phyloP scores from a whole-genome alignment of 495 filamentous ascomycete genomes.

The Delitschia confertaspora region DNA sequence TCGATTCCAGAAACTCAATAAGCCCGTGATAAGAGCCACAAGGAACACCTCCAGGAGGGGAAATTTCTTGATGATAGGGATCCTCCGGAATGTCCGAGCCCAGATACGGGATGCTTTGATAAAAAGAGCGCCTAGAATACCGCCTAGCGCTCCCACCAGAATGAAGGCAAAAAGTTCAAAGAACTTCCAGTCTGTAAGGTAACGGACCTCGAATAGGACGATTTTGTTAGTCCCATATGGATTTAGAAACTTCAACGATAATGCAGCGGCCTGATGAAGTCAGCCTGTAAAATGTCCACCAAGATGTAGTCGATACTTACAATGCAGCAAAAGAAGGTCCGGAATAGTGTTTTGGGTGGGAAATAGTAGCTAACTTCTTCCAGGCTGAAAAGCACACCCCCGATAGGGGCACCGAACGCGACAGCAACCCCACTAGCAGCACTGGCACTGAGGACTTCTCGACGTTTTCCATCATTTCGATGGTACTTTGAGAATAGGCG shows the following conservation, averaged over 20 bases:
- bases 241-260: slow-evolving; percentile 88
- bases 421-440: slow-evolving; percentile 91
- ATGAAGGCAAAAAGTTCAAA: slow-evolving; percentile 87
- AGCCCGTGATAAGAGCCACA: slow-evolving; percentile 75
- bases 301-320: slow-evolving; percentile 36
- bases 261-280: slow-evolving; percentile 50
- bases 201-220: slow-evolving; percentile 89
- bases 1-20: slow-evolving; percentile 86
- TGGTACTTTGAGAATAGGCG: slow-evolving; percentile 90
- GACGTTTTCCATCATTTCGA: slow-evolving; percentile 79
- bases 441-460: slow-evolving; percentile 87
- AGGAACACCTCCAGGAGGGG: slow-evolving; percentile 82
- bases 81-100: slow-evolving; percentile 79
- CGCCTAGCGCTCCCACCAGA: slow-evolving; percentile 73
- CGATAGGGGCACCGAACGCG: slow-evolving; percentile 85
- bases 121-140: slow-evolving; percentile 78
- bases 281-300: neutral
- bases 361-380: slow-evolving; percentile 98
- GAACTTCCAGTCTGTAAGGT: slow-evolving; percentile 84
- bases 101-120: slow-evolving; percentile 90
- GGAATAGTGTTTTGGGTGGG: slow-evolving; percentile 94
- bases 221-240: slow-evolving; percentile 96
- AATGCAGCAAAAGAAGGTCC: slow-evolving; percentile 98
- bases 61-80: slow-evolving; percentile 68
- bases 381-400: slow-evolving; percentile 60